These are phyloP conservation scores for Zymoseptoria crescenta DNA, from an alignment of 2,329 filamentous ascomycete species.

Conservation along the genomic window DNA sequence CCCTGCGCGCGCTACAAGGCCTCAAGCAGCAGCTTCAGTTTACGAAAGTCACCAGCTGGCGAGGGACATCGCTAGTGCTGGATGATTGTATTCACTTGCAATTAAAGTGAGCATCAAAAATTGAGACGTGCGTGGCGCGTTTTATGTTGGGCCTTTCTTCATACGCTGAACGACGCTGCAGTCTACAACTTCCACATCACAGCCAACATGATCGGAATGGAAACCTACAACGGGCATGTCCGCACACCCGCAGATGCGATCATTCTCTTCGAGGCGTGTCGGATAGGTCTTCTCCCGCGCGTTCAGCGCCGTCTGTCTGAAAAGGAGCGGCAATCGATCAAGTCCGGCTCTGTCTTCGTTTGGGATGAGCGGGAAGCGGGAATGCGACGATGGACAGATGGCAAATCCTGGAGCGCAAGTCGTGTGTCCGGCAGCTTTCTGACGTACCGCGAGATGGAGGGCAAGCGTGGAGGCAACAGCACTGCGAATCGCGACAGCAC, in stretches of 20 bases:
- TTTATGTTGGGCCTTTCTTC: not conserved
- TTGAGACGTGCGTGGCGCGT: not conserved
- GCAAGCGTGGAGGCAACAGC: constrained; percentile 73
- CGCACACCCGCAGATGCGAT: constrained; percentile 95
- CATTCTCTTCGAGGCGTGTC: constrained; percentile 95
- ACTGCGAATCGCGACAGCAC: constrained; percentile 63
- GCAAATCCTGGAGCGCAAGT: constrained; percentile 98
- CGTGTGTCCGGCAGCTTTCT: constrained; percentile 95
- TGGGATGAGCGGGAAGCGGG: constrained; percentile 98
- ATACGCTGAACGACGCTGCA: not conserved
- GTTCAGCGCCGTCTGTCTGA: constrained; percentile 91
- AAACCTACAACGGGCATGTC: constrained; percentile 92
- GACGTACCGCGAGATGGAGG: constrained; percentile 98
- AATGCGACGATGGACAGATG: constrained; percentile 97
- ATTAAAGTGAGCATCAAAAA: not conserved
- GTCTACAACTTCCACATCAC: not conserved
- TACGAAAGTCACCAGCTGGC: not conserved
- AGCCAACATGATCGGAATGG: constrained; percentile 51
- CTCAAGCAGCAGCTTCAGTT: not conserved
- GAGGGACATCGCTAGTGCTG: not conserved
- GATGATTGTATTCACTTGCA: not conserved
- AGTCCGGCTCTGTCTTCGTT: constrained; percentile 96
- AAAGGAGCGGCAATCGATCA: constrained; percentile 93
- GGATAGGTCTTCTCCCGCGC: constrained; percentile 77
- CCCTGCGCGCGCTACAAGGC: not conserved